Conservation (phyloP, 768 basidiomycete genomes). For the Mycena floridula region DNA sequence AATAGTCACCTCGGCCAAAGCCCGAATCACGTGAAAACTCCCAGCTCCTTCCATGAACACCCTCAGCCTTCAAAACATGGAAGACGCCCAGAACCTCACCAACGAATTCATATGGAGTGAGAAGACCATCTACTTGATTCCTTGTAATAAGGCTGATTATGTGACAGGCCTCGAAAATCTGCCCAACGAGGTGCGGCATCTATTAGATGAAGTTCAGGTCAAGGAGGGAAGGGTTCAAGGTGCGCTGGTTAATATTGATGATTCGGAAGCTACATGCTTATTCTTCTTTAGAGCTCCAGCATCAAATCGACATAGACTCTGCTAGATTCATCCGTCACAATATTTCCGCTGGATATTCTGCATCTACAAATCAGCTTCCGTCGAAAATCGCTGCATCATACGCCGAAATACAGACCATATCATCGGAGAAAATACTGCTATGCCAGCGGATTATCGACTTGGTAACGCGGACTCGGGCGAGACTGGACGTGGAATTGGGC, state of each 20-base stretch:
- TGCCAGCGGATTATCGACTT: constrained; percentile 44
- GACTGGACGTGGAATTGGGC: constrained; percentile 44
- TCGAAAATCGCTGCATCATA: constrained; percentile 39
- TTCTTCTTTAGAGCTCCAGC: constrained; percentile 34
- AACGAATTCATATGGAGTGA: constrained; percentile 53
- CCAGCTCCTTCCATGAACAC: too few relatives aligned
- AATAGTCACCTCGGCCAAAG: too few relatives aligned
- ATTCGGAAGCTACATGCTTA: background rate
- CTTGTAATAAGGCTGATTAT: too few relatives aligned
- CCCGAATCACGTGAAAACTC: too few relatives aligned
- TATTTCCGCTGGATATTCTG: constrained; percentile 32
- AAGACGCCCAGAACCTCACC: constrained; percentile 48
- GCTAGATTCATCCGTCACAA: constrained; percentile 45
- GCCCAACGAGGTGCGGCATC: constrained; percentile 44
- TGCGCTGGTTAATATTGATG: constrained; percentile 8
- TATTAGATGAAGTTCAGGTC: constrained; percentile 45
- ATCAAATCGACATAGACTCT: constrained; percentile 43
- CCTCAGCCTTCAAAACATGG: constrained; percentile 33
- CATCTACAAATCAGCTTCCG: constrained; percentile 26
- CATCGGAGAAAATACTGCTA: constrained; percentile 39
- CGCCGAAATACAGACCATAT: constrained; percentile 37
- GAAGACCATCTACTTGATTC: constrained; percentile 8
- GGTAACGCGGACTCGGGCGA: constrained; percentile 37
- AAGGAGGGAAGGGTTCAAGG: constrained; percentile 40
- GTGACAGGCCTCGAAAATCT: constrained; percentile 45